A percentile compares a stretch with the other conserved stretches of the same genome.
phyloP scores from a whole-genome alignment of 495 filamentous ascomycete genomes.

The Neurospora sp. region DNA sequence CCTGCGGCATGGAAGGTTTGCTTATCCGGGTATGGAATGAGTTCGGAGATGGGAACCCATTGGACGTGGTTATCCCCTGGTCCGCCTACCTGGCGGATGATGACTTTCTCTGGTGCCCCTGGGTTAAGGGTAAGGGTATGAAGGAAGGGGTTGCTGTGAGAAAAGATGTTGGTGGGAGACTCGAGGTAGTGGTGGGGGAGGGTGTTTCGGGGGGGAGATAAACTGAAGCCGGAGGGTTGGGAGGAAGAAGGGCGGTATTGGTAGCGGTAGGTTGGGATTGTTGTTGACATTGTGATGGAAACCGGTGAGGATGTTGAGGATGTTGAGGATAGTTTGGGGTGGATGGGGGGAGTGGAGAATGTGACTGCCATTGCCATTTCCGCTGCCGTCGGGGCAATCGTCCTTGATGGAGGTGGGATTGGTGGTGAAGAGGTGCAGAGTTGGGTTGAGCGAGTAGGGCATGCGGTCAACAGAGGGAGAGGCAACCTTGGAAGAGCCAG shows the following conservation, averaged over 20 bases:
- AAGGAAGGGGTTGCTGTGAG: no score
- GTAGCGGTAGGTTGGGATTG: constrained; percentile 5
- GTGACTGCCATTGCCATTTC: neutral
- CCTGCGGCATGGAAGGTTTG: no score
- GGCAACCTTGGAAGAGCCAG: constrained; percentile 12
- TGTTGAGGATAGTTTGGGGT: neutral
- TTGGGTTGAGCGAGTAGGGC: neutral
- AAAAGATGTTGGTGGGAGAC: constrained; percentile 7
- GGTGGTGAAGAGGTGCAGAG: neutral
- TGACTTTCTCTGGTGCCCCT: no score
- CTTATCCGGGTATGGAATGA: no score
- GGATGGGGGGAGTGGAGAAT: neutral
- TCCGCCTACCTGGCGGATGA: constrained; percentile 15
- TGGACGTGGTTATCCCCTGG: constrained; percentile 17
- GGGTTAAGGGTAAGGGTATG: no score
- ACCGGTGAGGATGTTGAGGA: neutral
- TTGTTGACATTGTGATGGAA: neutral
- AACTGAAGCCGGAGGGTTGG: neutral
- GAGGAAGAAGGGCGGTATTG: neutral
- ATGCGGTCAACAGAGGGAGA: neutral
- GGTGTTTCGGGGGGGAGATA: neutral
- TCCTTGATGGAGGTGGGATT: neutral
- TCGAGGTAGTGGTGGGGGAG: constrained; percentile 7
- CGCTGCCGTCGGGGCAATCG: neutral
- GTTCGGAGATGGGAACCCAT: neutral